phyloP scores from a whole-genome alignment of 805 yeast genomes.

The Myxozyma neotropica region DNA sequence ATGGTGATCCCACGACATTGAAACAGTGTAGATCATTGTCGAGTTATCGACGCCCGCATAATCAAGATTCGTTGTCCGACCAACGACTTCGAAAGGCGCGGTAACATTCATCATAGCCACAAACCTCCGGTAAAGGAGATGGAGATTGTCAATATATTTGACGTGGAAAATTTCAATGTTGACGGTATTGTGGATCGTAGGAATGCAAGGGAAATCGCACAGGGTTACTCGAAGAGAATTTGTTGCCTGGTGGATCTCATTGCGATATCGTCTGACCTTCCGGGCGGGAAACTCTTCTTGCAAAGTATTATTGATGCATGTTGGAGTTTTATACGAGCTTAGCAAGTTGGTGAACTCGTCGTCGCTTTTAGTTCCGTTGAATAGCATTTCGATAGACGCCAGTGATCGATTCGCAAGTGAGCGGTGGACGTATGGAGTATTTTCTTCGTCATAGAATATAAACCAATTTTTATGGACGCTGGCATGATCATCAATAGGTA shows the following conservation, averaged over 20 bases:
- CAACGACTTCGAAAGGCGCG: constrained; percentile 30
- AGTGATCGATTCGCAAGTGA: constrained; percentile 16
- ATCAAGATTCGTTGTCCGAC: constrained; percentile 24
- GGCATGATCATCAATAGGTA: constrained; percentile 8
- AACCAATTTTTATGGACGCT: constrained; percentile 28
- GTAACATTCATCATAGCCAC: constrained; percentile 28
- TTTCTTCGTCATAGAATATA: constrained; percentile 20
- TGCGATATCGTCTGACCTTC: background rate
- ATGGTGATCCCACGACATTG: constrained; percentile 28
- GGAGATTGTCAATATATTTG: constrained; percentile 14
- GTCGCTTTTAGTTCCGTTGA: background rate
- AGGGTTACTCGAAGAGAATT: constrained; percentile 30
- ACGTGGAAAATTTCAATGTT: constrained; percentile 25
- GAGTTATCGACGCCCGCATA: constrained; percentile 27
- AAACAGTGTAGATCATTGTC: constrained; percentile 19
- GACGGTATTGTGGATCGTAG: constrained; percentile 32
- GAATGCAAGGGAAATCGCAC: constrained; percentile 32
- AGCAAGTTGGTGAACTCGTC: background rate
- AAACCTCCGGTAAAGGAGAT: constrained; percentile 23
- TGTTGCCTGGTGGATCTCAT: constrained; percentile 26
- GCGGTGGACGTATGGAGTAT: constrained; percentile 21
- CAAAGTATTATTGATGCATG: constrained; percentile 1
- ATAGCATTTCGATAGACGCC: background rate
- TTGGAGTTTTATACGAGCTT: background rate
- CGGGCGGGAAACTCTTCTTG: background rate